These are phyloP conservation scores for Moniliella sp. DNA, from an alignment of 1,284 basidiomycete species.

Conservation along the genomic window DNA sequence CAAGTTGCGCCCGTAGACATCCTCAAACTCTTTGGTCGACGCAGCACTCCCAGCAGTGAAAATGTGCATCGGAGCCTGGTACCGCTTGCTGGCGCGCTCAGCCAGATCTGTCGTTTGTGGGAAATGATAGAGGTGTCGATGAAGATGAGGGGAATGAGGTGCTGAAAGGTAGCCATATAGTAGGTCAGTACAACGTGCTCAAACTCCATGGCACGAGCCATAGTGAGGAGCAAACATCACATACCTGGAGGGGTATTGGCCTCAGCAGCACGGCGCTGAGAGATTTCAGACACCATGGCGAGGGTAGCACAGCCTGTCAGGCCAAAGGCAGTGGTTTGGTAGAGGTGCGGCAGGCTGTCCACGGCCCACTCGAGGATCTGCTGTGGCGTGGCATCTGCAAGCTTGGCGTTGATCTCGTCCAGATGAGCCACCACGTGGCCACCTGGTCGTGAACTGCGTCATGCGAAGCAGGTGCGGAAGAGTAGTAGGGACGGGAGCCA, in stretches of 20 bases:
- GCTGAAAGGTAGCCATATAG: no score
- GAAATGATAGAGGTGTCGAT: constrained; percentile 89
- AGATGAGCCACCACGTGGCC: no score
- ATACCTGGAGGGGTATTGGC: constrained; percentile 4
- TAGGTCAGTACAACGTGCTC: constrained; percentile 1
- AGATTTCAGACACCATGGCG: constrained; percentile 24
- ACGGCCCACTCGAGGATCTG: constrained; percentile 31
- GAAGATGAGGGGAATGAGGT: constrained; percentile 33
- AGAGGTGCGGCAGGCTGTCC: constrained; percentile 29
- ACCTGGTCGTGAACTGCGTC: no score
- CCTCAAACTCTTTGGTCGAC: constrained; percentile 55
- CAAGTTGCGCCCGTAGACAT: constrained; percentile 54
- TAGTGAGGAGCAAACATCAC: not conserved
- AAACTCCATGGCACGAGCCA: not conserved
- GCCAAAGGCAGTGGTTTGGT: constrained; percentile 32
- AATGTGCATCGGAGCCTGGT: constrained; percentile 51
- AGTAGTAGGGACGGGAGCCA: no score
- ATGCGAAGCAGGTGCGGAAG: no score
- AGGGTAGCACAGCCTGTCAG: constrained; percentile 32
- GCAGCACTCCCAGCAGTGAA: constrained; percentile 58
- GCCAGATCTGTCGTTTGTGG: constrained; percentile 72
- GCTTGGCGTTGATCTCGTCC: constrained; percentile 21
- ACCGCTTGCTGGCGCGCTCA: constrained; percentile 53
- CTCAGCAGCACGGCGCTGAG: constrained; percentile 12
- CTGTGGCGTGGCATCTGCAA: constrained; percentile 19